phyloP scores from a whole-genome alignment of 2,329 filamentous ascomycete genomes.

The Aspergillus sp. region DNA sequence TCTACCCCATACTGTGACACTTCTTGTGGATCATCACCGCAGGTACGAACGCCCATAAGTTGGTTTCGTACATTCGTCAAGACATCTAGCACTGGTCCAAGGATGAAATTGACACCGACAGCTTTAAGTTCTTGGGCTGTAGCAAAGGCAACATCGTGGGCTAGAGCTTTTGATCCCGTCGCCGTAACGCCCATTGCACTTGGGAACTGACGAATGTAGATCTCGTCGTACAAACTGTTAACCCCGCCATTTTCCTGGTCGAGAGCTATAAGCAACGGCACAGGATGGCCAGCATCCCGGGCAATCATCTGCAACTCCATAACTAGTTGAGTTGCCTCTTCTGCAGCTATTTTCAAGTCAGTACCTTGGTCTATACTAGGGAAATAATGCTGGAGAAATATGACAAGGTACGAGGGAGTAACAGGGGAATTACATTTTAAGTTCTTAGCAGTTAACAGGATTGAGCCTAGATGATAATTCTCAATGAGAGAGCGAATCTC shows the following conservation, averaged over 20 bases:
- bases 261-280: conserved; percentile 83
- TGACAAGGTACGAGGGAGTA: background rate
- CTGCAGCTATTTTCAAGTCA: conserved; percentile 65
- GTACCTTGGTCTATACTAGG: background rate
- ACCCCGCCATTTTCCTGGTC: conserved; percentile 98
- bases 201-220: conserved; percentile 93
- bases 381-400: background rate
- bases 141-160: conserved; percentile 87
- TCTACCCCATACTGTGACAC: conserved; percentile 90
- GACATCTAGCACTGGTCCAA: conserved; percentile 91
- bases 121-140: conserved; percentile 90
- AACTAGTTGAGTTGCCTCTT: conserved; percentile 83
- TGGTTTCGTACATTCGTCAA: conserved; percentile 91
- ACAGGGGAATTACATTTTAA: conserved; percentile 54
- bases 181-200: conserved; percentile 97
- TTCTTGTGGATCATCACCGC: conserved; percentile 90
- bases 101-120: conserved; percentile 92
- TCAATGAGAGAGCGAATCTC: conserved; percentile 64
- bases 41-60: conserved; percentile 83
- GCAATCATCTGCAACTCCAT: conserved; percentile 92
- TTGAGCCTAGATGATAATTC: conserved; percentile 78
- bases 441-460: conserved; percentile 67
- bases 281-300: conserved; percentile 82
- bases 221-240: conserved; percentile 93
- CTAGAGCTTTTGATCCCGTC: conserved; percentile 78